Evolutionary conservation across 1,284 basidiomycete species (phyloP), one percentile per base, ranked within the genome.

Genomic region (Fistulinella cinereoalba): DNA sequence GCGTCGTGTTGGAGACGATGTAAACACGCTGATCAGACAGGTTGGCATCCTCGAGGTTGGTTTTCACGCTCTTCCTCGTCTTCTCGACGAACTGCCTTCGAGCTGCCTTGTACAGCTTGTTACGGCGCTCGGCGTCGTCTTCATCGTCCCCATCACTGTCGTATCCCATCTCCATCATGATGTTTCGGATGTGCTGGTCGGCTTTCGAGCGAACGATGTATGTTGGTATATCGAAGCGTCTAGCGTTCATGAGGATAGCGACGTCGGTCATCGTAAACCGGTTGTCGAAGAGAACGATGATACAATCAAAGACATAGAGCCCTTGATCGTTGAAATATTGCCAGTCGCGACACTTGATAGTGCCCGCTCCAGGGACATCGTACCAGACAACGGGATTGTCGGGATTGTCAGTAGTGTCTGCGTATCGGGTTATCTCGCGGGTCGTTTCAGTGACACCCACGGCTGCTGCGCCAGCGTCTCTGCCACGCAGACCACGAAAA

Each of bases 311-410:
- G n/a, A 56, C 50, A 1, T 57, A 57, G 33, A 57, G 52, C 0
- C 57, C 56, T 10, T 59, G 57, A 6, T 57, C 55, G 10, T 57
- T 51, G 43, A 57, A 57, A 22, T 57, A 57, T 10, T 57, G 57
- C 56, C 56, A 57, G 25, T 59, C 56, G 0, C 28, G 33, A 4
- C 54, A 59, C 22, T 44, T 54, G n/a, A 54, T 3, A n/a, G 51
- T 57, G 11, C 54, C 51, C 10, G 57, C 56, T 4, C 56, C 57
- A 1, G 56, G 56, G 27, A 52, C 19, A 11, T 57, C 56, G 7
- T 57, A 57, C 55, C 55, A 56, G 18, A 55, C 55, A 13, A 38
- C 52, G 0, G 48, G 48, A 21, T 43, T 49, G 7, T 53, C 31
- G 1, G 37, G 3, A 19, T 51, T 50, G 0, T 56, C 47, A 16